Evolutionary conservation across 2,329 filamentous ascomycete species (phyloP), one percentile per base, ranked within the genome.

Genomic region (Eutypella sp.): DNA sequence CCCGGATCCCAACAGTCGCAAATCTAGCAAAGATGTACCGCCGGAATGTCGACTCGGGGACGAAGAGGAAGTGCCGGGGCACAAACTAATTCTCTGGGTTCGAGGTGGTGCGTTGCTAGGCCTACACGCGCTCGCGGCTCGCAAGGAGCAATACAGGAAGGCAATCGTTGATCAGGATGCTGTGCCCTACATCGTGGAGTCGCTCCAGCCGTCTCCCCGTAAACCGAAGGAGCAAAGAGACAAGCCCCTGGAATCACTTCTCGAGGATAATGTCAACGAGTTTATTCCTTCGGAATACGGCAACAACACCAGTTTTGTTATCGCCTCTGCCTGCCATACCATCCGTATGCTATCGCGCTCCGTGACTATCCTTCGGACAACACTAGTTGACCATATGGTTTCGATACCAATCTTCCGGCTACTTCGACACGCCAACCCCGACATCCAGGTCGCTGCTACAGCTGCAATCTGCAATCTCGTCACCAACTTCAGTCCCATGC

Each of bases 401-500:
- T 85, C 87, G 2, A 77, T 82, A 54, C 91, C 91, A 3, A 71
- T 96, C 7, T 85, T 91, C 54, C 73, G 75, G 24, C 80, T 96
- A 39, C 74, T 97, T 52, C 81, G 76, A 47, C 86, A 93, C 64
- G 75, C 77, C 6, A 81, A 93, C 54, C 69, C 89, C 25, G 83
- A 92, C 43, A 84, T 97, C 4, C 86, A 91, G 61, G 84, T 93
- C 60, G 89, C 90, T 41, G 89, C 92, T 5, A 95, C 89, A 0
- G 84, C 87, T 29, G 84, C 86, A 6, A 79, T 95, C 33, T 89
- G 85, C 57, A 99, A 99, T 63, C 68, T 99, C 41, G 79, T 95
- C 5, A 74, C 90, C 40, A 89, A 95, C 51, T 88, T 95, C 57
- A 96, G 91, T 60, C 91, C 93, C 1, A 90, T 96, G 81, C 84